Evolutionary conservation across 1,139 yeast species (phyloP).

Genomic region (Meyerozyma elateridarum): DNA sequence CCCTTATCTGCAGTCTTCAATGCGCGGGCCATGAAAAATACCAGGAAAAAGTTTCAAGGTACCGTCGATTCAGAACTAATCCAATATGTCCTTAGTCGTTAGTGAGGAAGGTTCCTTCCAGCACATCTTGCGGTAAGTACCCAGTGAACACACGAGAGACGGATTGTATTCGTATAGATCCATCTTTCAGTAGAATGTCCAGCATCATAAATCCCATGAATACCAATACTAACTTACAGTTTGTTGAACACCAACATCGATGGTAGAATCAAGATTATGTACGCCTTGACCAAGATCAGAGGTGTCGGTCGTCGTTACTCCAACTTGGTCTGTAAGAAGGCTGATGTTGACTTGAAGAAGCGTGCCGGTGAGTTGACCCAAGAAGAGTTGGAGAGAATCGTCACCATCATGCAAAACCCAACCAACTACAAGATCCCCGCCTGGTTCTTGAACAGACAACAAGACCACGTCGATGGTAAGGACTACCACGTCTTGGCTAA

Average conservation of each 20-base stretch:
- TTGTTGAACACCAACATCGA: slow-evolving; percentile 99
- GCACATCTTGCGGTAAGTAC: slow-evolving; percentile 98
- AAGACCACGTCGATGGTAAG: slow-evolving; percentile 97
- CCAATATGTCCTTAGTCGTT: slow-evolving; percentile 92
- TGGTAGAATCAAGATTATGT: slow-evolving; percentile 99
- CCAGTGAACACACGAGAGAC: background rate
- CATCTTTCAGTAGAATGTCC: too few relatives aligned
- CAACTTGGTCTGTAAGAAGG: slow-evolving; percentile 99
- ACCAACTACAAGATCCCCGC: slow-evolving; percentile 98
- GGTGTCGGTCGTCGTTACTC: slow-evolving; percentile 99
- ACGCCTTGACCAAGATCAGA: slow-evolving; percentile 99
- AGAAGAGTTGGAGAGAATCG: slow-evolving; percentile 99
- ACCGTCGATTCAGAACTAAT: slow-evolving; percentile 12
- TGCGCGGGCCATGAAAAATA: slow-evolving; percentile 8
- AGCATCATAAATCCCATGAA: too few relatives aligned
- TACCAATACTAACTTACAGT: slow-evolving; percentile 56
- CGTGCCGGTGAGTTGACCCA: slow-evolving; percentile 99
- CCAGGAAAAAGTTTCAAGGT: slow-evolving; percentile 10
- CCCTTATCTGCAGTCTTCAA: too few relatives aligned
- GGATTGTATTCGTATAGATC: too few relatives aligned
- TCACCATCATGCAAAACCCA: slow-evolving; percentile 99
- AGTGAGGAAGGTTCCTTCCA: slow-evolving; percentile 99
- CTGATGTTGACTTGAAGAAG: slow-evolving; percentile 96
- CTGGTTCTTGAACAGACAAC: slow-evolving; percentile 99
- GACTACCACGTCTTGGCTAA: slow-evolving; percentile 98